Base-by-base conservation (phyloP, 2,329 filamentous ascomycete genomes). In the Colletotrichum australisinense region DNA sequence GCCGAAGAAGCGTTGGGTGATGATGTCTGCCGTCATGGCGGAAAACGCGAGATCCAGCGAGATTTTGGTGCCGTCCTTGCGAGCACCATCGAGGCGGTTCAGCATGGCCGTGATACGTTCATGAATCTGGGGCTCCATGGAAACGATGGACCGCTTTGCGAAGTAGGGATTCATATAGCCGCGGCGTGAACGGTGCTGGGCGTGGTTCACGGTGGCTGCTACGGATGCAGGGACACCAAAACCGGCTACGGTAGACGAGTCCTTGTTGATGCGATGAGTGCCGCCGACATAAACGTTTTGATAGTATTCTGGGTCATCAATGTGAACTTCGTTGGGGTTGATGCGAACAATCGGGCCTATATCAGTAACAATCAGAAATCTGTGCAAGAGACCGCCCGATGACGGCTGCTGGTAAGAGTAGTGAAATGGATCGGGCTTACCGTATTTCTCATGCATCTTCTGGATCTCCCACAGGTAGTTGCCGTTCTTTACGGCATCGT, bases 371-470 rank as follows among this genome's bases (percentile, higher is more conserved):
- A 83, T 74, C n/a, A 83, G 80, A 0, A 81, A 79, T 2, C 82
- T 77, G 79, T 12, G 26, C n/a, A 59, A 59, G 11, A 22, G 26
- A 59, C 32, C 22, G 49, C 56, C 35, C 14, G 12, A 46, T 19
- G 6, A 55, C 3, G 24, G 30, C 19, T 35, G 7, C 2, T 35
- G 12, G 19, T n/a, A 32, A 32, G 22, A 14, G 9, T 12, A 16
- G 16, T 12, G 5, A 14, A n/a, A 2, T 32, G 7, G 11, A 62
- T 38, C 4, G 19, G 16, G 12, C 67, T 22, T 62, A 78, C 80
- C 79, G 59, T 81, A 81, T 75, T 78, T 74, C 32, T 78, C 71
- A 69, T 81, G 80, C 75, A 81, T 75, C 57, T 76, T 74, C 28
- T 75, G 66, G 30, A 79, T 78, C 62, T 78, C 75, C 22, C 74